Evolutionary conservation across 208 protist species (phyloP).

Genomic region (Porcisia hertigi): DNA sequence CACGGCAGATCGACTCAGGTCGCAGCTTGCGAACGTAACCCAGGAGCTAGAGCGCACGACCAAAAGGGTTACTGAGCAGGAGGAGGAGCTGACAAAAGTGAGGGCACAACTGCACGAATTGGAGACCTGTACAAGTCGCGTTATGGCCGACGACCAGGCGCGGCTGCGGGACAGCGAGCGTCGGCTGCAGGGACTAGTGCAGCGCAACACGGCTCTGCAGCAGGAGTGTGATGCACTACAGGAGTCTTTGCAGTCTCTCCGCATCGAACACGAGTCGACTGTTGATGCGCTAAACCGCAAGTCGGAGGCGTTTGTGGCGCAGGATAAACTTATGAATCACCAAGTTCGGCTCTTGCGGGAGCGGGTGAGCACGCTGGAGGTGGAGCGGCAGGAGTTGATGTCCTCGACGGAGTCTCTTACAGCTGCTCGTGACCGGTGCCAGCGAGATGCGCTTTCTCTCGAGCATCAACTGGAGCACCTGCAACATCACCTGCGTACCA

Average conservation of each 20-base stretch:
- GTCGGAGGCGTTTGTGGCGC: slow-evolving; percentile 31
- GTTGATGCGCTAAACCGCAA: slow-evolving; percentile 36
- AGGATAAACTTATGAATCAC: slow-evolving; percentile 33
- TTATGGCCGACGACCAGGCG: slow-evolving; percentile 34
- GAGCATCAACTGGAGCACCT: slow-evolving; percentile 45
- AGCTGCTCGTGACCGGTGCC: slow-evolving; percentile 33
- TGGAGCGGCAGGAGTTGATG: slow-evolving; percentile 37
- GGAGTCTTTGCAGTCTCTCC: slow-evolving; percentile 42
- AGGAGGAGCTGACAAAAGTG: slow-evolving; percentile 30
- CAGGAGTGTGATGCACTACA: slow-evolving; percentile 51
- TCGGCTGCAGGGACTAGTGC: slow-evolving; percentile 38
- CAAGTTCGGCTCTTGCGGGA: slow-evolving; percentile 42
- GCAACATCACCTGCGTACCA: slow-evolving; percentile 38
- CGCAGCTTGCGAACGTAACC: slow-evolving; percentile 28
- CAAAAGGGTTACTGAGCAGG: slow-evolving; percentile 26
- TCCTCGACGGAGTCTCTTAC: slow-evolving; percentile 26
- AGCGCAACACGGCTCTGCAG: slow-evolving; percentile 56
- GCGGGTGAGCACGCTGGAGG: slow-evolving; percentile 33
- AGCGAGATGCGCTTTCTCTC: slow-evolving; percentile 34
- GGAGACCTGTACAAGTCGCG: slow-evolving; percentile 34
- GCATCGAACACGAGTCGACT: slow-evolving; percentile 37
- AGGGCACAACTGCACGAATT: slow-evolving; percentile 36
- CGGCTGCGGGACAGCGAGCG: slow-evolving; percentile 39
- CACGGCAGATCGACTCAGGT: slow-evolving; percentile 41
- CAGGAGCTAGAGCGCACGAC: slow-evolving; percentile 41